Evolutionary conservation across 345 rosid species (phyloP).

Genomic region (Eucalyptus fibrosa): DNA sequence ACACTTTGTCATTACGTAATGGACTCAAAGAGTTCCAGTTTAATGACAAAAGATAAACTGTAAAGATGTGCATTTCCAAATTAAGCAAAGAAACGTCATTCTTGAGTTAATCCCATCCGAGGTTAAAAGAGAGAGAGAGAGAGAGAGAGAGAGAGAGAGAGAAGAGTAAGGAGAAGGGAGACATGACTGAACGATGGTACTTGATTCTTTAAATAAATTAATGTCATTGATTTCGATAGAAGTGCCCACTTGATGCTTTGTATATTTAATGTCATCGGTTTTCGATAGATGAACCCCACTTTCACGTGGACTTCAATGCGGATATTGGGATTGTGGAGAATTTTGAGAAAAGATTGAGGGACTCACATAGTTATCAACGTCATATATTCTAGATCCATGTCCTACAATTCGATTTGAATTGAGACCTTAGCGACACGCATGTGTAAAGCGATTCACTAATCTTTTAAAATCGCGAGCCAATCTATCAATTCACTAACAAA

Average conservation of each 20-base stretch:
- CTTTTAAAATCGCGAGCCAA: background rate
- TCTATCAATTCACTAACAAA: background rate
- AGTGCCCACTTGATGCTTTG: background rate
- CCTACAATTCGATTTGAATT: background rate
- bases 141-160: too few species aligned
- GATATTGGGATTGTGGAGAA: background rate
- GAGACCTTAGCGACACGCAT: background rate
- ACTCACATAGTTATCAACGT: background rate
- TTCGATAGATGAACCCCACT: background rate
- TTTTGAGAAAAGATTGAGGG: background rate
- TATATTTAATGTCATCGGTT: background rate
- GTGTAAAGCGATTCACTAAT: fast-evolving
- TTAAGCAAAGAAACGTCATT: background rate
- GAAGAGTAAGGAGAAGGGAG: background rate
- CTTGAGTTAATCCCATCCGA: background rate
- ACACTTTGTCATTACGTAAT: too few species aligned
- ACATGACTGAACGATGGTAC: background rate
- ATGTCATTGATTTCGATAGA: background rate
- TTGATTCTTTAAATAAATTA: background rate
- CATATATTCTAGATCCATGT: background rate
- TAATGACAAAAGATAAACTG: background rate
- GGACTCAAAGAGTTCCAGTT: background rate
- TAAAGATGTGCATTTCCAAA: background rate
- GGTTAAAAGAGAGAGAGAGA: background rate
- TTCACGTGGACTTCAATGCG: background rate